A percentile compares a stretch with the other conserved stretches of the same genome.
Evolutionary conservation across 352 stramenopile genomes (phyloP).

Genomic region (Plasmopara halstedii): DNA sequence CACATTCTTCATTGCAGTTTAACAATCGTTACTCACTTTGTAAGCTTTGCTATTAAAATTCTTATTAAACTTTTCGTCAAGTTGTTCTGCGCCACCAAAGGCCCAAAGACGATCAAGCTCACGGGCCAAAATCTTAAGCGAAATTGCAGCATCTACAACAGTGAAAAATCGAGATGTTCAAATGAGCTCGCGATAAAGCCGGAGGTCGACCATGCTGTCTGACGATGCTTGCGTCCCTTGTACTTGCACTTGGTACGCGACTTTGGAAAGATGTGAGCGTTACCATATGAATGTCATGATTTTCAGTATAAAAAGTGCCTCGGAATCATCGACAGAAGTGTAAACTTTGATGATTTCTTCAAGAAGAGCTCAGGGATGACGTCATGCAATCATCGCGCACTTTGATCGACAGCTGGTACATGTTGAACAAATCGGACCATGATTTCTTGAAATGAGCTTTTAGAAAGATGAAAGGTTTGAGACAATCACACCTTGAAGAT

Average conservation of each 20-base stretch:
- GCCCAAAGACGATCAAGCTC: conserved; percentile 33
- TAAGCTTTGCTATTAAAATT: background rate
- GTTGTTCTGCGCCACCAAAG: conserved; percentile 24
- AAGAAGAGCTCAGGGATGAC: conserved; percentile 4
- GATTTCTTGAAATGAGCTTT: conserved; percentile 5
- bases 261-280: conserved; percentile 39
- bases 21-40: background rate
- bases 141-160: conserved; percentile 26
- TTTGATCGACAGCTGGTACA: conserved; percentile 22
- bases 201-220: conserved; percentile 29
- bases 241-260: background rate
- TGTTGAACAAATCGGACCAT: conserved; percentile 25
- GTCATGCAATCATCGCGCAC: conserved; percentile 4
- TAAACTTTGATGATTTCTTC: conserved; percentile 28
- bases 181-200: conserved; percentile 42
- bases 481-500: conserved; percentile 28
- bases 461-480: conserved; percentile 1
- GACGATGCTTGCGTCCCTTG: conserved; percentile 21
- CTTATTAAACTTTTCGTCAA: conserved; percentile 1
- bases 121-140: conserved; percentile 29
- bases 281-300: too few relatives aligned
- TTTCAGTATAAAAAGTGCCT: conserved; percentile 34
- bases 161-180: conserved; percentile 34
- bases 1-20: background rate
- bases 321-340: conserved; percentile 24